A percentile compares a stretch with the other conserved stretches of the same genome.
These are phyloP conservation scores for Cucurbita pepo DNA, from an alignment of 306 rosid species.

Conservation along the genomic window DNA sequence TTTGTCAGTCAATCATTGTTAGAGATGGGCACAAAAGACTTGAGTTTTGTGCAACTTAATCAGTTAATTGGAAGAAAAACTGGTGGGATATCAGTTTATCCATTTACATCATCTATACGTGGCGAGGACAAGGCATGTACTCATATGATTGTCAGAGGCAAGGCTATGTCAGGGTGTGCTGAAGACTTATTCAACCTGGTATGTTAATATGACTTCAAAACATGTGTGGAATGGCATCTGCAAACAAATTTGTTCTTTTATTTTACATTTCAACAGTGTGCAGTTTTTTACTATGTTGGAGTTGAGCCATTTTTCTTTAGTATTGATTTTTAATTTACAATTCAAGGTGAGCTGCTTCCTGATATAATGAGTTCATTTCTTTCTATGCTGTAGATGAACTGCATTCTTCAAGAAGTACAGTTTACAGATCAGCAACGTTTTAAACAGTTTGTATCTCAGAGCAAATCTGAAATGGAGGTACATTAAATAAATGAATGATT, in stretches of 20 bases:
- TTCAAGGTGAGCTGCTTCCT: not conserved
- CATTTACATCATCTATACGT: conserved; percentile 67
- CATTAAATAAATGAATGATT: not conserved
- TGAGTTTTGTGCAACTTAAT: conserved; percentile 84
- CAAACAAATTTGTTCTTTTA: not conserved
- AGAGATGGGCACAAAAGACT: conserved; percentile 98
- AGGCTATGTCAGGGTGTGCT: conserved; percentile 80
- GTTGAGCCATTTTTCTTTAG: not conserved
- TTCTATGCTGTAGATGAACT: conserved; percentile 42
- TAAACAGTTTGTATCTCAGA: conserved; percentile 89
- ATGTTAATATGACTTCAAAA: not conserved
- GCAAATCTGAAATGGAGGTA: conserved; percentile 99
- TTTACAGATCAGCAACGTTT: conserved; percentile 92
- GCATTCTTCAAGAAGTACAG: conserved; percentile 87
- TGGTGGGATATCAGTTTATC: conserved; percentile 97
- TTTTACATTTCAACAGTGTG: not conserved
- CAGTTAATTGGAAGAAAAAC: conserved; percentile 96
- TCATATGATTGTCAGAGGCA: conserved; percentile 81
- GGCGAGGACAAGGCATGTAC: conserved; percentile 73
- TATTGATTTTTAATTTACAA: not conserved
- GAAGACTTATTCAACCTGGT: conserved; percentile 91
- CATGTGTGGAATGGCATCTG: not conserved
- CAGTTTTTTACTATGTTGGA: not conserved
- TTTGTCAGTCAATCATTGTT: conserved; percentile 84
- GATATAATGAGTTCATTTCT: conserved; percentile 2